phyloP scores from a whole-genome alignment of 2,329 filamentous ascomycete genomes.

The Rhynchosporium secalis region DNA sequence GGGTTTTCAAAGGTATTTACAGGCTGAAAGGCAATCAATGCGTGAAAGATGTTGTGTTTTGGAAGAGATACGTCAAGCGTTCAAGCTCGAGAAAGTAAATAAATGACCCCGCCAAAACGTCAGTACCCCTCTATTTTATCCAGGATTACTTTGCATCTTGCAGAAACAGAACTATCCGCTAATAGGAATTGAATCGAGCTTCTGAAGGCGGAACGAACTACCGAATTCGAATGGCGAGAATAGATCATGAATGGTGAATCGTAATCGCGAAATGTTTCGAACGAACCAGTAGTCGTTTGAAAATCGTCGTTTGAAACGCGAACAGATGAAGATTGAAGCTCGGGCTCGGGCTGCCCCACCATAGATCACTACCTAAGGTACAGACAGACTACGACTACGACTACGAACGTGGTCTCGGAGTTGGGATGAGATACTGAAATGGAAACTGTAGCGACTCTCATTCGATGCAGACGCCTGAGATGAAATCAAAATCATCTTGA shows the following conservation, averaged over 20 bases:
- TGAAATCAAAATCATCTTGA: no score
- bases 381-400: neutral
- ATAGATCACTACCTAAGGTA: neutral
- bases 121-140: constrained; percentile 11
- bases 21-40: neutral
- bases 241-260: neutral
- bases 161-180: neutral
- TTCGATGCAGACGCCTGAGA: no score
- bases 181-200: no score
- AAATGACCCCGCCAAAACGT: no score
- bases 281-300: constrained; percentile 10
- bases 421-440: no score
- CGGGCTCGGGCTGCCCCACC: neutral
- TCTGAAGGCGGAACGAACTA: neutral
- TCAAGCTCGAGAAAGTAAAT: no score
- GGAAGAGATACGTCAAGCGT: no score
- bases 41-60: neutral
- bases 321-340: neutral
- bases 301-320: constrained; percentile 5
- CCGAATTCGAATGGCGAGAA: neutral
- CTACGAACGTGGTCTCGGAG: no score
- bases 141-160: neutral
- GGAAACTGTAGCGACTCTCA: no score
- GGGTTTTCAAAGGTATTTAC: neutral
- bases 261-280: neutral